Conservation (phyloP, 768 basidiomycete species). For the Panellus pusillus region DNA sequence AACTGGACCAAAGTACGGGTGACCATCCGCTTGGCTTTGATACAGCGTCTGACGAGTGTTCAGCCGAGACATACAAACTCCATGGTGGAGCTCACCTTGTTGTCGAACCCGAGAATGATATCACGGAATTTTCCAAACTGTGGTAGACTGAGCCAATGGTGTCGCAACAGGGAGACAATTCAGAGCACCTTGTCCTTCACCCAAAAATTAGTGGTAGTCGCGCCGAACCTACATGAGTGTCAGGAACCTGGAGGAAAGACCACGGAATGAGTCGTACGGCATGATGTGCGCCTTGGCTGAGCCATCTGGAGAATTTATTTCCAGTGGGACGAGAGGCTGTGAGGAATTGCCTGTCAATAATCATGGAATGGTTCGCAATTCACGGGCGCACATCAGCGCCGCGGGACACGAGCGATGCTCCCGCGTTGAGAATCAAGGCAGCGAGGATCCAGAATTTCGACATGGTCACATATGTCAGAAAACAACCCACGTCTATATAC, state of each 20-base stretch:
- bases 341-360: neutral
- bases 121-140: constrained; percentile 41
- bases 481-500: constrained; percentile 4
- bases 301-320: constrained; percentile 37
- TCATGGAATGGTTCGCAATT: neutral
- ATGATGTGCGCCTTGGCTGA: constrained; percentile 45
- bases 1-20: constrained; percentile 43
- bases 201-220: constrained; percentile 46
- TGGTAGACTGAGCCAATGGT: constrained; percentile 4
- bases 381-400: constrained; percentile 6
- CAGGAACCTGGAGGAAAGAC: neutral
- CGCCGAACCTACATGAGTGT: constrained; percentile 29
- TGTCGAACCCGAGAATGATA: constrained; percentile 48
- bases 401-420: neutral
- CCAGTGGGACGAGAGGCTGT: constrained; percentile 31
- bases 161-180: neutral
- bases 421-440: constrained; percentile 9
- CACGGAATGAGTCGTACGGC: constrained; percentile 18
- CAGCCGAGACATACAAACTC: neutral
- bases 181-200: constrained; percentile 42
- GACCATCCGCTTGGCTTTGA: constrained; percentile 33
- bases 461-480: constrained; percentile 8
- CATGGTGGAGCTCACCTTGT: constrained; percentile 30
- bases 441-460: constrained; percentile 11
- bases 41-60: constrained; percentile 31